phyloP scores from a whole-genome alignment of 78 protist genomes.

The Dictyostelium intermedium region DNA sequence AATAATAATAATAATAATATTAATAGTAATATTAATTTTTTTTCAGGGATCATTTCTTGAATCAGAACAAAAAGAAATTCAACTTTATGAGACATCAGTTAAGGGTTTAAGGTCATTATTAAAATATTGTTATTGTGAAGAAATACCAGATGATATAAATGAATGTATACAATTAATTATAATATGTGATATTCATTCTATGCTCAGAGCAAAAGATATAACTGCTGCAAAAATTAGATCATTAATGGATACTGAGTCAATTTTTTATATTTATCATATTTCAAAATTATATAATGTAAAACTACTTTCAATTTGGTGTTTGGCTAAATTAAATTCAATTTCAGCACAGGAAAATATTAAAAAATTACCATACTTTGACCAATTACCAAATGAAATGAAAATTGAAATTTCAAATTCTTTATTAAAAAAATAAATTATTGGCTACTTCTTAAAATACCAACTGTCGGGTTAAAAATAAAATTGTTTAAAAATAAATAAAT shows the following conservation, averaged over 20 bases:
- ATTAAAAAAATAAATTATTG: not conserved
- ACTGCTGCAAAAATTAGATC: not conserved
- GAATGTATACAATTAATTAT: slow-evolving; percentile 28
- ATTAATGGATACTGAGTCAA: not conserved
- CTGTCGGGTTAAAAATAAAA: not conserved
- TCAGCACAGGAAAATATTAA: not conserved
- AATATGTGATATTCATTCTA: slow-evolving; percentile 24
- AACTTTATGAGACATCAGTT: not conserved
- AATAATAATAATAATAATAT: not conserved
- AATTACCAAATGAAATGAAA: not conserved
- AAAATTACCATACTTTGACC: not conserved
- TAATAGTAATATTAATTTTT: not conserved
- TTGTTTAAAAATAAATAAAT: too few relatives aligned
- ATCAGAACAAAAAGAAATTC: not conserved
- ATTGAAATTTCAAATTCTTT: not conserved
- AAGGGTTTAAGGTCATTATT: not conserved
- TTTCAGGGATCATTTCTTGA: slow-evolving; percentile 17
- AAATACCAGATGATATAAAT: slow-evolving; percentile 10
- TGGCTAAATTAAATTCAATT: not conserved
- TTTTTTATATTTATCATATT: slow-evolving; percentile 36
- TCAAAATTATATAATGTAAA: not conserved
- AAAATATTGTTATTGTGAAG: slow-evolving; percentile 28
- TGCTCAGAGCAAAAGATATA: slow-evolving; percentile 30
- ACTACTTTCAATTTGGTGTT: slow-evolving; percentile 9
- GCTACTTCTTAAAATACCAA: not conserved